A percentile compares a stretch with the other conserved stretches of the same genome.
These are phyloP conservation scores for Cladosporium austrohemisphaericum DNA, from an alignment of 2,329 filamentous ascomycete species.

Conservation along the genomic window DNA sequence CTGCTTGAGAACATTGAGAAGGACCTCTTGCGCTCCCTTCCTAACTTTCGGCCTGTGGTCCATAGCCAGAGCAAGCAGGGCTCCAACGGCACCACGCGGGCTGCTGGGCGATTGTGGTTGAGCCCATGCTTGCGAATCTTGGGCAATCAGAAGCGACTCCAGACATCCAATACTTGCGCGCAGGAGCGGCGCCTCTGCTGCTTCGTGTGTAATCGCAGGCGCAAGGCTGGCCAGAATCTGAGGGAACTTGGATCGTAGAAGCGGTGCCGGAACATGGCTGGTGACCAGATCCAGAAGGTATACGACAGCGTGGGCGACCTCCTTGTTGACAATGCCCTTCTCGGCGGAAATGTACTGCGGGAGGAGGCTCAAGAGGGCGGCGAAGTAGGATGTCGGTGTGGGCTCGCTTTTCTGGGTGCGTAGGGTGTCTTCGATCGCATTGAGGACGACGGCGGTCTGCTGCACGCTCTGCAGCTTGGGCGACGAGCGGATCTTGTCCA, in stretches of 20 bases:
- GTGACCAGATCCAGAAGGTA: slow-evolving; percentile 94
- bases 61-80: slow-evolving; percentile 76
- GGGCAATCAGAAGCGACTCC: slow-evolving; percentile 83
- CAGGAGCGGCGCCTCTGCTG: slow-evolving; percentile 82
- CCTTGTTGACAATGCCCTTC: slow-evolving; percentile 69
- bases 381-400: slow-evolving; percentile 89
- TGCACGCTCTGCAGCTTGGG: slow-evolving; percentile 94
- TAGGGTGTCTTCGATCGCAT: slow-evolving; percentile 88
- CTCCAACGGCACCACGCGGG: slow-evolving; percentile 81
- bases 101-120: slow-evolving; percentile 77
- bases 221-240: slow-evolving; percentile 86
- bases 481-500: slow-evolving; percentile 89
- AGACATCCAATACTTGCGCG: slow-evolving; percentile 87
- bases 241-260: slow-evolving; percentile 91
- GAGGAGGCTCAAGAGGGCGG: slow-evolving; percentile 85
- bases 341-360: slow-evolving; percentile 65
- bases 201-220: slow-evolving; percentile 72
- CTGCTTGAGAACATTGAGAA: slow-evolving; percentile 76
- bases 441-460: slow-evolving; percentile 82
- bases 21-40: slow-evolving; percentile 85
- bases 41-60: slow-evolving; percentile 90
- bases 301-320: slow-evolving; percentile 79
- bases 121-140: slow-evolving; percentile 85
- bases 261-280: slow-evolving; percentile 74
- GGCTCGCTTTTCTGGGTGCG: slow-evolving; percentile 79